phyloP scores from a whole-genome alignment of 2,329 filamentous ascomycete species.

The Diaporthe capsici region DNA sequence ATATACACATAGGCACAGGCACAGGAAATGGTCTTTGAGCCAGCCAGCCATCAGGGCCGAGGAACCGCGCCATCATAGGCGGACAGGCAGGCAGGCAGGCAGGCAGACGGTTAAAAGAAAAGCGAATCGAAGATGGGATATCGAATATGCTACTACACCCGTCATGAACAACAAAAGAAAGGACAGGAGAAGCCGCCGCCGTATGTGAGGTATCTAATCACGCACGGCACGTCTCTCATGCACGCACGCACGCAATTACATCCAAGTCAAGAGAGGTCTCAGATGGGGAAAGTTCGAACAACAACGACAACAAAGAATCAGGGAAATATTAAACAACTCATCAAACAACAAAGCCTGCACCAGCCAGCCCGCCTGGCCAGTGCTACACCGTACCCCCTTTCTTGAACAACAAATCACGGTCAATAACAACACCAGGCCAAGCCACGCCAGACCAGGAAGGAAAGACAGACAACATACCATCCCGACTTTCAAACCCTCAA shows the following conservation, averaged over 20 bases:
- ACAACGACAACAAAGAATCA: background rate
- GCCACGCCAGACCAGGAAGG: background rate
- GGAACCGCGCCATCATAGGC: too few relatives aligned
- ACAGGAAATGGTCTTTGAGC: too few relatives aligned
- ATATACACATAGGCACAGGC: too few relatives aligned
- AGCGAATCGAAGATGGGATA: conserved; percentile 18
- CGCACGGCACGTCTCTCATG: background rate
- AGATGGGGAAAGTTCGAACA: background rate
- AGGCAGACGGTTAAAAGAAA: background rate
- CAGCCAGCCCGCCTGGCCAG: background rate
- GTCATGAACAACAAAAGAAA: background rate
- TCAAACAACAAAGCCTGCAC: background rate
- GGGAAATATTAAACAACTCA: conserved; percentile 15
- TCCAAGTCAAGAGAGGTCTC: background rate
- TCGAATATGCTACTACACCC: conserved; percentile 10
- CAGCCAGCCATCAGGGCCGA: too few relatives aligned
- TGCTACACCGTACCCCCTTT: background rate
- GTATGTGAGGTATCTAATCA: background rate
- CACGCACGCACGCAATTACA: conserved; percentile 5
- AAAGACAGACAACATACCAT: background rate
- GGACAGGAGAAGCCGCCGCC: background rate
- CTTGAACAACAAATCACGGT: background rate
- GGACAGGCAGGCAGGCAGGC: background rate
- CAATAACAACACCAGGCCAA: background rate
- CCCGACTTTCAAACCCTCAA: background rate